Percentiles rank a stretch among this genome's conserved stretches.
phyloP scores from a whole-genome alignment of 805 yeast species.

The Monosporozyma aerobia region DNA sequence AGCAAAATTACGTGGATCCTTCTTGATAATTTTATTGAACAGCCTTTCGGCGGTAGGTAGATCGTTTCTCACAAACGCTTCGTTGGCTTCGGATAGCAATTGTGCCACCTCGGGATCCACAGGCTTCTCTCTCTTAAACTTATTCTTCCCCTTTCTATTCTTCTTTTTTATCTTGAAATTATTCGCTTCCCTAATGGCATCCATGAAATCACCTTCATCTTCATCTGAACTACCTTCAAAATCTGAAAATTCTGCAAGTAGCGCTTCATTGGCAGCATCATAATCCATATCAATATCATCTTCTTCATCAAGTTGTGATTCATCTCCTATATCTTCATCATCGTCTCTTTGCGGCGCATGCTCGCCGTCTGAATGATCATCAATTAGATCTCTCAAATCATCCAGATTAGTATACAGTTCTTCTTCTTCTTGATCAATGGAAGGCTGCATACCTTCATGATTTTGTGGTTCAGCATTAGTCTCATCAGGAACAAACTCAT shows the following conservation, averaged over 20 bases:
- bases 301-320: conserved; percentile 4
- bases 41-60: conserved; percentile 48
- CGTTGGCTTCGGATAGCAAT: conserved; percentile 64
- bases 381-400: conserved; percentile 21
- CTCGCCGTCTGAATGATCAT: conserved; percentile 6
- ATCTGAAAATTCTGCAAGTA: conserved; percentile 31
- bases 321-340: conserved; percentile 6
- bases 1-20: conserved; percentile 67
- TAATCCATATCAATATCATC: conserved; percentile 4
- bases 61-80: conserved; percentile 62
- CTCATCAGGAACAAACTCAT: neutral
- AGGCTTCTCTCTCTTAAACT: conserved; percentile 32
- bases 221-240: conserved; percentile 30
- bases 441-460: neutral
- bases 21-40: conserved; percentile 62
- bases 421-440: conserved; percentile 18
- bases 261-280: conserved; percentile 25
- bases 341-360: conserved; percentile 3
- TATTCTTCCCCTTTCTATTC: conserved; percentile 27
- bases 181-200: conserved; percentile 59
- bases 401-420: conserved; percentile 27
- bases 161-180: conserved; percentile 42
- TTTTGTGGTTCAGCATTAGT: neutral
- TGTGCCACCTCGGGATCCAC: conserved; percentile 66
- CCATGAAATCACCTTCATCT: conserved; percentile 41